Evolutionary conservation across 352 stramenopile genomes (phyloP).

Genomic region (Phytophthora melonis): DNA sequence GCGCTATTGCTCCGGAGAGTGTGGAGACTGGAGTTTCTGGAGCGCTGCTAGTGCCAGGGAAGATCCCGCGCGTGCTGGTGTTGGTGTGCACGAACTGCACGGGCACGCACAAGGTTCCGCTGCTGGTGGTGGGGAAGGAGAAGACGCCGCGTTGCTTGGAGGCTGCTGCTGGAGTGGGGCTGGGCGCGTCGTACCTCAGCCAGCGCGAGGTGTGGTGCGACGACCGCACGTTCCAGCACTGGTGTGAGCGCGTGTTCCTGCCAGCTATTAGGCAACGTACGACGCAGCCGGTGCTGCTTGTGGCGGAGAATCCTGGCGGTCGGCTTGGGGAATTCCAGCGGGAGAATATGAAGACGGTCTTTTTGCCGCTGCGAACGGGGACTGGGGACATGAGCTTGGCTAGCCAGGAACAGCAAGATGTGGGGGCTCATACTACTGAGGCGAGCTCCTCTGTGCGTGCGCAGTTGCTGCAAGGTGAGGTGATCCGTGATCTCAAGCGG

Average conservation of each 20-base stretch:
- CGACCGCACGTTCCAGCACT: conserved; percentile 60
- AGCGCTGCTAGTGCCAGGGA: conserved; percentile 6
- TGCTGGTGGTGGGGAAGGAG: conserved; percentile 62
- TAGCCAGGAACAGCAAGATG: conserved; percentile 4
- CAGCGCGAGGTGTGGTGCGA: conserved; percentile 68
- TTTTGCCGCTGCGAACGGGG: conserved; percentile 42
- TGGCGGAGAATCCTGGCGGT: conserved; percentile 56
- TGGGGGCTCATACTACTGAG: background rate
- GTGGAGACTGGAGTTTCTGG: conserved; percentile 14
- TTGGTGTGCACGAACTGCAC: conserved; percentile 61
- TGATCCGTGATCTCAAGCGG: conserved; percentile 60
- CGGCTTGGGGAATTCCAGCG: conserved; percentile 47
- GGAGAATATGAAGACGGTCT: conserved; percentile 50
- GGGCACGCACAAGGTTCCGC: conserved; percentile 63
- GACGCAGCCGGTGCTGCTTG: conserved; percentile 49
- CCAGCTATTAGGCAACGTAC: conserved; percentile 56
- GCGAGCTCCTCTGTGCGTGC: conserved; percentile 24
- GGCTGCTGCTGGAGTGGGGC: conserved; percentile 7
- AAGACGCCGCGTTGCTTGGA: conserved; percentile 35
- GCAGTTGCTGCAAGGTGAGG: conserved; percentile 46
- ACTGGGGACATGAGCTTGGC: conserved; percentile 1
- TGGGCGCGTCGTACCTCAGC: conserved; percentile 43
- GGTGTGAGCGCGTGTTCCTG: conserved; percentile 58
- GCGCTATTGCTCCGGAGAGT: background rate
- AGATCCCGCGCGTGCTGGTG: conserved; percentile 52